Evolutionary conservation across 2,329 filamentous ascomycete genomes (phyloP).

Genomic region (Penicillium fuscoglaucum): DNA sequence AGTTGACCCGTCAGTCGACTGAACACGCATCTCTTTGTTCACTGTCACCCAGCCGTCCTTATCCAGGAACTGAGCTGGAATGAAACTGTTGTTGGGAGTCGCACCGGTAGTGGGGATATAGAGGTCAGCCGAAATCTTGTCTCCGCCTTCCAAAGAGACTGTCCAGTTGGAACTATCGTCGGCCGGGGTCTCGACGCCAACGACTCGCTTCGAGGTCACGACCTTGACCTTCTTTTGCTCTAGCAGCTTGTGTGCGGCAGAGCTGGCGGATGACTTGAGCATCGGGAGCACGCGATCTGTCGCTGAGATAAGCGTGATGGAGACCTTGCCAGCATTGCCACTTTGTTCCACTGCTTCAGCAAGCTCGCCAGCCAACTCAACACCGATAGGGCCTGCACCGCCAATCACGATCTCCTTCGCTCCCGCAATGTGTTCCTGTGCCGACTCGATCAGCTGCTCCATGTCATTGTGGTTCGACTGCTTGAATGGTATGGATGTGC

Average conservation of each 20-base stretch:
- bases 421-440: slow-evolving; percentile 36
- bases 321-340: slow-evolving; percentile 36
- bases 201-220: slow-evolving; percentile 35
- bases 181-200: slow-evolving; percentile 34
- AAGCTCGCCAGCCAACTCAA: slow-evolving; percentile 53
- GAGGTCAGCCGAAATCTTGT: slow-evolving; percentile 50
- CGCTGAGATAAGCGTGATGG: slow-evolving; percentile 41
- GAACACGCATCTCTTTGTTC: slow-evolving; percentile 39
- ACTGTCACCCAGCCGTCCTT: slow-evolving; percentile 51
- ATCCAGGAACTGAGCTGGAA: slow-evolving; percentile 51
- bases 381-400: slow-evolving; percentile 52
- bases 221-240: slow-evolving; percentile 51
- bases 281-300: slow-evolving; percentile 29
- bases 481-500: slow-evolving; percentile 42
- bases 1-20: slow-evolving; percentile 11
- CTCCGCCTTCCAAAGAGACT: slow-evolving; percentile 49
- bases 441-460: slow-evolving; percentile 31
- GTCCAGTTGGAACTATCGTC: slow-evolving; percentile 41
- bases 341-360: slow-evolving; percentile 39
- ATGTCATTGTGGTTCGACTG: slow-evolving; percentile 44
- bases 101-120: slow-evolving; percentile 57
- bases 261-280: slow-evolving; percentile 33
- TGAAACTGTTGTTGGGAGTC: slow-evolving; percentile 53
- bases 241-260: slow-evolving; percentile 49
- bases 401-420: slow-evolving; percentile 50